Evolutionary conservation across 371 early-diverging fungal species (phyloP).

Genomic region (Mortierella sp.): DNA sequence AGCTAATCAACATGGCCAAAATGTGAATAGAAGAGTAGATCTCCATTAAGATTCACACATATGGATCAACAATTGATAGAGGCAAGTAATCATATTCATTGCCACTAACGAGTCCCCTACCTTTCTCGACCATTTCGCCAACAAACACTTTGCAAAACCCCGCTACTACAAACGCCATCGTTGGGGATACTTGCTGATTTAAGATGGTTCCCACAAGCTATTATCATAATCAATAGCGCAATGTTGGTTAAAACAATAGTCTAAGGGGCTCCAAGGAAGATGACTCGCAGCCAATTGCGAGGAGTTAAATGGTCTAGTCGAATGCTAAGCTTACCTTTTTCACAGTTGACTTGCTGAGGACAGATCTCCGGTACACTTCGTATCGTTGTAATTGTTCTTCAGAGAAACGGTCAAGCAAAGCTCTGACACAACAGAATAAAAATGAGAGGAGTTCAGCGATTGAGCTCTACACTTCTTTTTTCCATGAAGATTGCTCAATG

Average conservation of each 20-base stretch:
- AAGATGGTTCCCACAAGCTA: conserved; percentile 79
- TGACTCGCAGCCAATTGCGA: too few species aligned
- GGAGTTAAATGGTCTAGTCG: not conserved
- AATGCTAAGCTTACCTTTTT: conserved; percentile 75
- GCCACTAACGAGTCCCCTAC: conserved; percentile 46
- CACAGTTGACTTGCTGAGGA: conserved; percentile 86
- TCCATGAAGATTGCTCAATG: not conserved
- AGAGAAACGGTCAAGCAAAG: conserved; percentile 83
- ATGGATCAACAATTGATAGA: too few species aligned
- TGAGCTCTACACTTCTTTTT: not conserved
- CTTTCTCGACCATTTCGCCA: conserved; percentile 94
- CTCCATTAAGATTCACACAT: too few species aligned
- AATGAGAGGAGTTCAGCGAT: not conserved
- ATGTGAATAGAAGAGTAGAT: not conserved
- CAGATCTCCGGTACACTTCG: conserved; percentile 90
- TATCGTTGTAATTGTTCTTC: conserved; percentile 90
- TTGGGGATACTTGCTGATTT: conserved; percentile 88
- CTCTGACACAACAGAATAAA: conserved; percentile 50
- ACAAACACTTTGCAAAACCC: conserved; percentile 97
- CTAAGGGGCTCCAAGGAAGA: not conserved
- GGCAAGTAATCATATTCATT: not conserved
- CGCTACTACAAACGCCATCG: conserved; percentile 91
- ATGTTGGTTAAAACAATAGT: not conserved
- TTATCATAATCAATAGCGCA: not conserved
- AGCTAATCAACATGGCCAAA: conserved; percentile 53